Conservation (phyloP, 768 basidiomycete species). For the Baorangia bicolor region DNA sequence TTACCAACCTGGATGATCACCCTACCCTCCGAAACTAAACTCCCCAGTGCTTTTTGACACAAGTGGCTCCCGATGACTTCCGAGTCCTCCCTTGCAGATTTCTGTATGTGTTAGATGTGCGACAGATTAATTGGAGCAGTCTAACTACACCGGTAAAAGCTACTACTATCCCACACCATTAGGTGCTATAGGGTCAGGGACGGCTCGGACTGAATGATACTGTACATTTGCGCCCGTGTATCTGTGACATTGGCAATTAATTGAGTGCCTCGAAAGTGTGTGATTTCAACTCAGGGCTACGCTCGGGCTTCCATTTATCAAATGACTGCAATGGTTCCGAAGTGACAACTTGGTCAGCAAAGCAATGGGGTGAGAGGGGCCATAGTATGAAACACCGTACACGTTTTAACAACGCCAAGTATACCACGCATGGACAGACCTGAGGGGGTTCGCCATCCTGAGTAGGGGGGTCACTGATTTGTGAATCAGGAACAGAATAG, state of each 20-base stretch:
- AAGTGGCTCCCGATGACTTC: too few relatives aligned
- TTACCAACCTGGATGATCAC: too few relatives aligned
- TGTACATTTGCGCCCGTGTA: constrained; percentile 32
- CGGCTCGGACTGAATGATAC: constrained; percentile 18
- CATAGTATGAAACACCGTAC: too few relatives aligned
- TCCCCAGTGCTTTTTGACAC: too few relatives aligned
- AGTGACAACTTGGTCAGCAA: constrained; percentile 18
- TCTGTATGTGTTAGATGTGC: too few relatives aligned
- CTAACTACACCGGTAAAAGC: too few relatives aligned
- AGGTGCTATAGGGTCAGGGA: too few relatives aligned
- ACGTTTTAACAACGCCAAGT: constrained; percentile 29
- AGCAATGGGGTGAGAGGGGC: constrained; percentile 27
- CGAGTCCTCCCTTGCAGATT: too few relatives aligned
- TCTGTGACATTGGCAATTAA: constrained; percentile 31
- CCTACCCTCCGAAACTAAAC: too few relatives aligned
- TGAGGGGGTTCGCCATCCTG: constrained; percentile 22
- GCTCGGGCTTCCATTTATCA: constrained; percentile 35
- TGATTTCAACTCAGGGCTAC: constrained; percentile 29
- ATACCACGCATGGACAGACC: constrained; percentile 21
- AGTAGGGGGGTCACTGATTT: constrained; percentile 20
- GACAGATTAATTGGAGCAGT: too few relatives aligned
- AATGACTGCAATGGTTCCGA: constrained; percentile 30
- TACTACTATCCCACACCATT: too few relatives aligned
- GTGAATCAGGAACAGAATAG: constrained; percentile 24
- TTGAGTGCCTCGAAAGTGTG: constrained; percentile 31